A percentile compares a stretch with the other conserved stretches of the same genome.
phyloP scores from a whole-genome alignment of 257 asterid species.

The Solanum boliviense region DNA sequence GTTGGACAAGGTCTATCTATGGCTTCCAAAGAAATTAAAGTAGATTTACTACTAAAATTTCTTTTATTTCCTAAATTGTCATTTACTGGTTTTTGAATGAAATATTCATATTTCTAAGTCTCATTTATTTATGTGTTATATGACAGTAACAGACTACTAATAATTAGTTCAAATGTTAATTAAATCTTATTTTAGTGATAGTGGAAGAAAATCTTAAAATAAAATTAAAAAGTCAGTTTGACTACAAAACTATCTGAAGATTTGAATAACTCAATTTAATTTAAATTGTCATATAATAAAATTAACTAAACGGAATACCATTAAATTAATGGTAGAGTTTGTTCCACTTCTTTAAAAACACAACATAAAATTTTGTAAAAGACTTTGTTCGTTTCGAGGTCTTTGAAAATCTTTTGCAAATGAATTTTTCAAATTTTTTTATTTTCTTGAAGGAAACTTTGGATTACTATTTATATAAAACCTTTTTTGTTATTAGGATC shows the following conservation, averaged over 20 bases:
- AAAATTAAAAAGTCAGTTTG: not conserved
- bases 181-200: not conserved
- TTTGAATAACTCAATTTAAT: not conserved
- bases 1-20: not conserved
- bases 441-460: not conserved
- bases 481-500: not conserved
- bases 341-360: not conserved
- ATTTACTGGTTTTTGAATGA: not conserved
- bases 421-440: not conserved
- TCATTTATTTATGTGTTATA: not conserved
- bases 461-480: not conserved
- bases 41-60: not conserved
- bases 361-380: not conserved
- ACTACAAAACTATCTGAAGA: not conserved
- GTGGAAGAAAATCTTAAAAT: not conserved
- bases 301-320: not conserved
- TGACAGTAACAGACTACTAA: not conserved
- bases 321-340: not conserved
- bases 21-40: not conserved
- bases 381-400: not conserved
- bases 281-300: not conserved
- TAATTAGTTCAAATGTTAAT: not conserved
- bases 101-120: not conserved
- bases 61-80: not conserved
- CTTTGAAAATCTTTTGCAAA: not conserved